Evolutionary conservation across 768 basidiomycete genomes (phyloP).

Genomic region (Termitomyces sp.): DNA sequence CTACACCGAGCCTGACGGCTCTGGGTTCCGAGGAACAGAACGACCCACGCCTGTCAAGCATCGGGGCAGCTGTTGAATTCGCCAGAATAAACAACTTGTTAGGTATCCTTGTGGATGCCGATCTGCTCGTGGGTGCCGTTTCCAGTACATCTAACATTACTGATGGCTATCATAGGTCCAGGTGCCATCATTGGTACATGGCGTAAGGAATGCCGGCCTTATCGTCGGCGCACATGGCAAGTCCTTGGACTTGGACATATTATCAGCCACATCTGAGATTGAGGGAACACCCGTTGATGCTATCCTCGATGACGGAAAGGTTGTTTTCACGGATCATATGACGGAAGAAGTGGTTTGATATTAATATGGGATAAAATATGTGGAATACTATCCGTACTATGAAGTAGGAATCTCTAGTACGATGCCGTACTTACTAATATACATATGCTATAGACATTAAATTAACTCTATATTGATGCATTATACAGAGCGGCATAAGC

Average conservation of each 20-base stretch:
- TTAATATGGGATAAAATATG: not conserved
- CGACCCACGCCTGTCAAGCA: constrained; percentile 56
- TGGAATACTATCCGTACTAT: constrained; percentile 8
- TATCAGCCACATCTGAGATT: constrained; percentile 28
- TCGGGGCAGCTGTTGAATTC: constrained; percentile 90
- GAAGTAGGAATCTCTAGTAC: constrained; percentile 9
- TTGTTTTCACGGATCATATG: constrained; percentile 64
- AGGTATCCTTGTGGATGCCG: constrained; percentile 85
- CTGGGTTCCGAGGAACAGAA: constrained; percentile 32
- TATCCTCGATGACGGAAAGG: constrained; percentile 53
- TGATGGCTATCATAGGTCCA: constrained; percentile 46
- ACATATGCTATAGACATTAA: constrained; percentile 8
- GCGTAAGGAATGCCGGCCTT: constrained; percentile 83
- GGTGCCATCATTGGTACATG: constrained; percentile 86
- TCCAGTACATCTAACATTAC: constrained; percentile 1
- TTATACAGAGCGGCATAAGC: constrained; percentile 66
- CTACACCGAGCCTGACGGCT: constrained; percentile 32
- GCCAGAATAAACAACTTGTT: constrained; percentile 89
- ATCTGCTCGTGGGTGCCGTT: constrained; percentile 62
- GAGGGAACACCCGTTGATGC: constrained; percentile 61
- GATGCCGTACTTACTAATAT: constrained; percentile 9
- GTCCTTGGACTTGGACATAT: constrained; percentile 33
- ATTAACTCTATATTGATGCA: constrained; percentile 48
- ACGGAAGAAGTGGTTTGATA: constrained; percentile 37
- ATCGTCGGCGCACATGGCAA: constrained; percentile 82